A percentile compares a stretch with the other conserved stretches of the same genome.
Evolutionary conservation across 371 early-diverging fungal genomes (phyloP).

Genomic region (Choanephora cucurbitarum): DNA sequence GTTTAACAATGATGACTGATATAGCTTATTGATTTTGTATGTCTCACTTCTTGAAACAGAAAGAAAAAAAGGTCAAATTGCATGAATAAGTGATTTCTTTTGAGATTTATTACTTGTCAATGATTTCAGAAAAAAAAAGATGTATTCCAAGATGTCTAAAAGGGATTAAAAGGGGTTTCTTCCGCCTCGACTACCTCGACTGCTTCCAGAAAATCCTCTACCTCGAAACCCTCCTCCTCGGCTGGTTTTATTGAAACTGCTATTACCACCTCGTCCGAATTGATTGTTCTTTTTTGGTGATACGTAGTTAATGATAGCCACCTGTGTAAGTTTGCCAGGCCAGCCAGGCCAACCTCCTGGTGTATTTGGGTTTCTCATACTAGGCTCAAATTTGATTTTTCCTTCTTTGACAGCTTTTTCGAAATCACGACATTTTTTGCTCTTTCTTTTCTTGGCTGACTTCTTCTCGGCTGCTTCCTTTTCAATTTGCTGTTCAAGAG

Average conservation of each 20-base stretch:
- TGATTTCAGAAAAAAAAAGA: slow-evolving; percentile 2
- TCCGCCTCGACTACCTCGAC: slow-evolving; percentile 7
- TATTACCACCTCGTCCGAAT: neutral
- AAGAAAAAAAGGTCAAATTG: too few species aligned
- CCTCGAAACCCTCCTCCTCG: slow-evolving; percentile 1
- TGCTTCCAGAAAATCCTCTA: slow-evolving; percentile 2
- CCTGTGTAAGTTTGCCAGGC: slow-evolving; percentile 42
- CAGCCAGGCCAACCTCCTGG: slow-evolving; percentile 53
- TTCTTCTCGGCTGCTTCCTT: slow-evolving; percentile 11
- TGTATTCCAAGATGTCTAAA: slow-evolving; percentile 1
- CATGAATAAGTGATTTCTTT: neutral
- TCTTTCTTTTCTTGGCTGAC: slow-evolving; percentile 33
- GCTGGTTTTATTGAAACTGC: neutral
- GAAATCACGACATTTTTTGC: slow-evolving; percentile 49
- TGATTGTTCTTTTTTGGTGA: slow-evolving; percentile 3
- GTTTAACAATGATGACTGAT: too few species aligned
- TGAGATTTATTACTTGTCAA: neutral
- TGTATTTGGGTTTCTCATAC: slow-evolving; percentile 39
- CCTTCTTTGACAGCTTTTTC: slow-evolving; percentile 40
- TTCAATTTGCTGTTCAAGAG: slow-evolving; percentile 11
- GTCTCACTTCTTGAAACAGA: too few species aligned
- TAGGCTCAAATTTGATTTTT: slow-evolving; percentile 25
- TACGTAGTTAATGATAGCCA: slow-evolving; percentile 30
- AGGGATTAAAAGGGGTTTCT: slow-evolving; percentile 3
- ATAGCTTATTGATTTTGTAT: too few species aligned